A percentile compares a stretch with the other conserved stretches of the same genome.
Evolutionary conservation across 2,329 filamentous ascomycete species (phyloP).

Genomic region (Clonostachys rhizophaga): DNA sequence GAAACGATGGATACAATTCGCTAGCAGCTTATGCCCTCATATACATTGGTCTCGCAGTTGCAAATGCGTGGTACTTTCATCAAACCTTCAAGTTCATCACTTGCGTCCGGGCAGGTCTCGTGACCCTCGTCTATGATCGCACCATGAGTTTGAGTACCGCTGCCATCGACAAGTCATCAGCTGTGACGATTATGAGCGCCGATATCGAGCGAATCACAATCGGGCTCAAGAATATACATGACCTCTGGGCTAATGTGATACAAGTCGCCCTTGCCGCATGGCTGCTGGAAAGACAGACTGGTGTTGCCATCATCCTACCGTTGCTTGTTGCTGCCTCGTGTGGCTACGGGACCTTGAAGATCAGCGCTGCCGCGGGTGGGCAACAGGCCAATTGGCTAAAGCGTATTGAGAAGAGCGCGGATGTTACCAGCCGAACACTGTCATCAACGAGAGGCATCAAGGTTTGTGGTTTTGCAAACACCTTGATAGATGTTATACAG

Average conservation of each 20-base stretch:
- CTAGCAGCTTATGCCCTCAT: conserved; percentile 10
- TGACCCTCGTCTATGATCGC: conserved; percentile 20
- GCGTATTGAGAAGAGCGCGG: conserved; percentile 39
- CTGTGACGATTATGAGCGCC: conserved; percentile 21
- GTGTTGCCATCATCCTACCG: conserved; percentile 22
- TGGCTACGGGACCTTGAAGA: conserved; percentile 8
- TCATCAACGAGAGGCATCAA: conserved; percentile 36
- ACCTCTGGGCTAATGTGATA: conserved; percentile 21
- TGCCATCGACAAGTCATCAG: conserved; percentile 17
- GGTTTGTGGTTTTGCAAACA: conserved; percentile 21
- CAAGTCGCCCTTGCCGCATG: conserved; percentile 22
- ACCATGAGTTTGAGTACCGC: conserved; percentile 16
- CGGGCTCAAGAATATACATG: conserved; percentile 17
- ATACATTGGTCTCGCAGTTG: conserved; percentile 11
- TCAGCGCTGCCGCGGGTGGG: conserved; percentile 2
- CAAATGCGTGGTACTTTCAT: conserved; percentile 25
- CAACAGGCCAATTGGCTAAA: conserved; percentile 38
- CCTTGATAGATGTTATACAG: conserved; percentile 13
- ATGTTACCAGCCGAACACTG: conserved; percentile 47
- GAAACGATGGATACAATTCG: not conserved
- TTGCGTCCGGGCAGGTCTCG: conserved; percentile 21
- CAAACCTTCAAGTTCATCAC: conserved; percentile 18
- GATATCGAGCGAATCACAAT: conserved; percentile 21
- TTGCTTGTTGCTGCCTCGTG: conserved; percentile 12
- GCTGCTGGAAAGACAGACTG: conserved; percentile 20